phyloP scores from a whole-genome alignment of 352 stramenopile species.

The Halophytophthora polymorphica region DNA sequence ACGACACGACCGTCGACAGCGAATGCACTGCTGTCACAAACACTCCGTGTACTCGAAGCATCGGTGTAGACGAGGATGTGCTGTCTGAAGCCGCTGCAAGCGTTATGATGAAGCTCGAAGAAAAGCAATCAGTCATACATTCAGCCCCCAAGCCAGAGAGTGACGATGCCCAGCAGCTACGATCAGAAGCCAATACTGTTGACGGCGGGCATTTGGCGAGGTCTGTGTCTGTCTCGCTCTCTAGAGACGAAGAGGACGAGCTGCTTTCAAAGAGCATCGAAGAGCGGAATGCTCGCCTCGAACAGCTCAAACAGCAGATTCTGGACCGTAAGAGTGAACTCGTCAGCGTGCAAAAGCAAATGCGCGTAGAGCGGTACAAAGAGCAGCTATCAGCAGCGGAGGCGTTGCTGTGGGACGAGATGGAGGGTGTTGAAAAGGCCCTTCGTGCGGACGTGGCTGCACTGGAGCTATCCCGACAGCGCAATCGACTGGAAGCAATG shows the following conservation, averaged over 20 bases:
- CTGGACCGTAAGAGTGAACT: conserved; percentile 41
- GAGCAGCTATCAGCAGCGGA: conserved; percentile 41
- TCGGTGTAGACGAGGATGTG: too few relatives aligned
- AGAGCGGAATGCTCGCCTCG: conserved; percentile 44
- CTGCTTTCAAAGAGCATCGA: conserved; percentile 62
- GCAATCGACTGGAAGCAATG: conserved; percentile 45
- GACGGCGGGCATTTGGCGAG: conserved; percentile 3
- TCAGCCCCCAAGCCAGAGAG: background rate
- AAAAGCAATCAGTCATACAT: background rate
- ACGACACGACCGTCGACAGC: background rate
- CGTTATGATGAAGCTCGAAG: background rate
- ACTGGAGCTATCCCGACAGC: conserved; percentile 37
- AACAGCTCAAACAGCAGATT: conserved; percentile 43
- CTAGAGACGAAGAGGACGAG: conserved; percentile 32
- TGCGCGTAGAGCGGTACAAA: conserved; percentile 52
- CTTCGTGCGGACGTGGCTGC: conserved; percentile 36
- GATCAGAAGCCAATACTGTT: background rate
- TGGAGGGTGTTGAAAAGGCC: conserved; percentile 41
- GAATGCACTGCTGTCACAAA: background rate
- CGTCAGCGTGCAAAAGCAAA: conserved; percentile 36
- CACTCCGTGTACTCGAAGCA: too few relatives aligned
- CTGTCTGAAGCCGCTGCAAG: background rate
- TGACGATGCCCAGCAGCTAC: background rate
- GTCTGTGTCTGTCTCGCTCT: conserved; percentile 20
- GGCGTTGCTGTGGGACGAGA: conserved; percentile 37